Percentiles rank a stretch among this genome's conserved stretches.
Evolutionary conservation across 2,329 filamentous ascomycete genomes (phyloP).

Genomic region (Exophiala phaeomuriformis): DNA sequence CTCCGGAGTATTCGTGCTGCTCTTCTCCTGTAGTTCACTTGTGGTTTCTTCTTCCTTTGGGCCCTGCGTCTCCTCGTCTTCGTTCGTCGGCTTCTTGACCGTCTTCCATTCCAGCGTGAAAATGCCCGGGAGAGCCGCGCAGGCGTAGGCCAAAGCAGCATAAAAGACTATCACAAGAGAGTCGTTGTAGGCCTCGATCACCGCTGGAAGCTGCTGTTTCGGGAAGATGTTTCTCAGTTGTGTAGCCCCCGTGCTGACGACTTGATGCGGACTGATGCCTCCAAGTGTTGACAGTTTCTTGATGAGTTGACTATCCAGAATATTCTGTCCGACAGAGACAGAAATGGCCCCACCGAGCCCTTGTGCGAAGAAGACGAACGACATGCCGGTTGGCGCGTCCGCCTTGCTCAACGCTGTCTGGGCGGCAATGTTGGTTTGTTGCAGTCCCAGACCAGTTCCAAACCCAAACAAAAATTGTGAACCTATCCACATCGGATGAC

Average conservation of each 20-base stretch:
- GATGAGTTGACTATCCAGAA: constrained; percentile 17
- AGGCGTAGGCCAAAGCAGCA: constrained; percentile 16
- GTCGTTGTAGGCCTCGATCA: constrained; percentile 13
- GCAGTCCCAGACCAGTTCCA: constrained; percentile 27
- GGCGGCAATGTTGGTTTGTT: constrained; percentile 22
- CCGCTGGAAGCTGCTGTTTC: constrained; percentile 1
- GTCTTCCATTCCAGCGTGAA: constrained; percentile 23
- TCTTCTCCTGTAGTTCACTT: not conserved
- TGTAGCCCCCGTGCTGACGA: constrained; percentile 15
- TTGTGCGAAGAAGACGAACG: constrained; percentile 17
- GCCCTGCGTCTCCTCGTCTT: not conserved
- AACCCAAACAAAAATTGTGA: constrained; percentile 30
- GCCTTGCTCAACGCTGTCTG: constrained; percentile 23
- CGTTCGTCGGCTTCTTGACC: constrained; percentile 13
- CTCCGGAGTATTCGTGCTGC: not conserved
- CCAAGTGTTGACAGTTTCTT: constrained; percentile 2
- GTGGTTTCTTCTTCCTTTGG: not conserved
- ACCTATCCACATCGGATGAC: constrained; percentile 28
- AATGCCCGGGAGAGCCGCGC: constrained; percentile 15
- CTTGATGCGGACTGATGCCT: constrained; percentile 9
- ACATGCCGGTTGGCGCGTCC: constrained; percentile 24
- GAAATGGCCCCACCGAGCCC: constrained; percentile 13
- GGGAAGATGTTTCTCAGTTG: constrained; percentile 6
- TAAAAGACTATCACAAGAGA: constrained; percentile 11
- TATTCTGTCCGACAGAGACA: constrained; percentile 21